Evolutionary conservation across 352 stramenopile genomes (phyloP).

Genomic region (Globisporangium irregulare): DNA sequence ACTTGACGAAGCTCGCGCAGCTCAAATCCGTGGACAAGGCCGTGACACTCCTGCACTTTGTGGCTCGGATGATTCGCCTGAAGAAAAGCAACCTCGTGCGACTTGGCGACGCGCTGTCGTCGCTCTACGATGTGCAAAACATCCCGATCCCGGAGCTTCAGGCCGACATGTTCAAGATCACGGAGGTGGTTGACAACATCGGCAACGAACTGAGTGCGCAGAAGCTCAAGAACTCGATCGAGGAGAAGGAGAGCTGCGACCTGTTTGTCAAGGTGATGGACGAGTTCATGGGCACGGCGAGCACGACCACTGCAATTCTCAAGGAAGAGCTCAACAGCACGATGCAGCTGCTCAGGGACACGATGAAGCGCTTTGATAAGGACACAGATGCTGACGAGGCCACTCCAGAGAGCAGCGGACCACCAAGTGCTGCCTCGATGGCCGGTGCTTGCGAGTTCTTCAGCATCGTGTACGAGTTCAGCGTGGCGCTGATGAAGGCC

Average conservation of each 20-base stretch:
- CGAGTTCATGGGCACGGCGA: conserved; percentile 50
- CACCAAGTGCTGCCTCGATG: conserved; percentile 29
- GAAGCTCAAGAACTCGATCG: conserved; percentile 73
- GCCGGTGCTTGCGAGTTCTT: conserved; percentile 63
- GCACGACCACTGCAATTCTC: conserved; percentile 24
- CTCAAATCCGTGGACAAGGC: conserved; percentile 63
- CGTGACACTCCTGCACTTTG: conserved; percentile 69
- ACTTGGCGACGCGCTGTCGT: conserved; percentile 57
- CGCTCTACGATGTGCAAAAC: conserved; percentile 74
- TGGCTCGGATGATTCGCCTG: conserved; percentile 61
- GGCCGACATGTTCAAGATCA: conserved; percentile 62
- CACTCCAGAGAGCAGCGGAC: conserved; percentile 3
- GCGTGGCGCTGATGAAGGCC: conserved; percentile 66
- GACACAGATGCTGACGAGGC: conserved; percentile 30
- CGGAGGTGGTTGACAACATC: conserved; percentile 58
- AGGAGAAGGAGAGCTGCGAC: conserved; percentile 59
- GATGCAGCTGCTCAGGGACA: conserved; percentile 45
- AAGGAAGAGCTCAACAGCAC: conserved; percentile 51
- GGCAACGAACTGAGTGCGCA: conserved; percentile 62
- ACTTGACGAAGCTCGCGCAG: conserved; percentile 69
- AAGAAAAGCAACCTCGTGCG: conserved; percentile 68
- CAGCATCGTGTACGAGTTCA: conserved; percentile 74
- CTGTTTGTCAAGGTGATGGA: conserved; percentile 66
- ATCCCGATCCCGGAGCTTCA: conserved; percentile 75
- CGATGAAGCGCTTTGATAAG: conserved; percentile 64